Conservation (phyloP, 2,329 filamentous ascomycete genomes). For the Tolypocladium inflatum region DNA sequence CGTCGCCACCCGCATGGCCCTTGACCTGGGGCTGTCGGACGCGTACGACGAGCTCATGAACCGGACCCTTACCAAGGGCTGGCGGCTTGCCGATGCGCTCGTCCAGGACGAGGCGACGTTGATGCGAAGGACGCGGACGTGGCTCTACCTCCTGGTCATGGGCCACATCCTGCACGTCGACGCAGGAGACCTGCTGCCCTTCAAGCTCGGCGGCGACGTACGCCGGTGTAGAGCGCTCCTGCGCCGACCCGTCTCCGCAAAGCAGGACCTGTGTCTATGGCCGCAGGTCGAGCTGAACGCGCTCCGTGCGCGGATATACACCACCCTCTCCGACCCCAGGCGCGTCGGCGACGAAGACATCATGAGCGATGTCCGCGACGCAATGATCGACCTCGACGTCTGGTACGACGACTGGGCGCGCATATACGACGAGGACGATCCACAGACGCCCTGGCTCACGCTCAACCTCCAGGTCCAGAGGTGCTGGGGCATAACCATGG, state of each 20-base stretch:
- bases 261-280: conserved; percentile 40
- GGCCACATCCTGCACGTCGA: conserved; percentile 39
- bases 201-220: conserved; percentile 29
- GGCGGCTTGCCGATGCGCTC: neutral
- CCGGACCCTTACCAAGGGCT: conserved; percentile 1
- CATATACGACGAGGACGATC: conserved; percentile 11
- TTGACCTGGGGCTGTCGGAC: conserved; percentile 35
- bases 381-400: conserved; percentile 35
- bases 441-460: conserved; percentile 20
- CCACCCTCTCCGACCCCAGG: conserved; percentile 16
- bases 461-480: conserved; percentile 40
- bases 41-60: conserved; percentile 28
- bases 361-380: conserved; percentile 29
- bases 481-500: conserved; percentile 43
- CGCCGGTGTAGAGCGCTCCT: conserved; percentile 35
- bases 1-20: conserved; percentile 39
- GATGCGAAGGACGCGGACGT: conserved; percentile 34
- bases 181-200: conserved; percentile 15
- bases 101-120: conserved; percentile 17
- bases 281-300: conserved; percentile 37
- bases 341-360: conserved; percentile 23
- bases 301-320: conserved; percentile 24
- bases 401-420: conserved; percentile 33
- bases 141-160: conserved; percentile 42
- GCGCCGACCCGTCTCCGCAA: conserved; percentile 29